Base-by-base conservation (phyloP, 1,284 basidiomycete species). In the Leccinum pachyderme region DNA sequence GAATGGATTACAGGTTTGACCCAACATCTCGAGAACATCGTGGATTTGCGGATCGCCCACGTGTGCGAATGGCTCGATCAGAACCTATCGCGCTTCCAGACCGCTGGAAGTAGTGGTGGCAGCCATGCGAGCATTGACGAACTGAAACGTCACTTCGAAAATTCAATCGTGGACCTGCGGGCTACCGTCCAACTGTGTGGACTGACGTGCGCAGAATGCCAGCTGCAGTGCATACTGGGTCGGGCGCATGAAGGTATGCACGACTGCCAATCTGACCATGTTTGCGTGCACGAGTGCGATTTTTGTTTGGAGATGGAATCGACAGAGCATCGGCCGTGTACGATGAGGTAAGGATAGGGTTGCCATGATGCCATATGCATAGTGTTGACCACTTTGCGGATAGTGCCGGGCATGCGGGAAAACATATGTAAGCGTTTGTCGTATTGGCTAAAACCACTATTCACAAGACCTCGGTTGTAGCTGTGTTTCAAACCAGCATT, bases 401-500 rank as follows among this genome's bases (percentile, higher is more conserved):
- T 53, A 85, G 83, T 13, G 83, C 81, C 12, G 82, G 84, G 0
- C 83, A 86, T 56, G 64, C 75, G 8, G 80, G 81, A 15, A 69
- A 66, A 7, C 83, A 85, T 58, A 74, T 82, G 81, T 82, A 47
- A 2, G 65, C 49, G 73, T 57, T 45, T 9, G 18, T 24, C 48
- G 3, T 7, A 15, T 25, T 44, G 1, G 1, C 2, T 8, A 13
- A 24, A 7, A 25, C 2, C 8, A 5, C 15, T 33, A 6, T 33
- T 15, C 13, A 48, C 9, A 15, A 12, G 27, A 49, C 12, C 25
- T 39, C 12, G 32, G 27, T 49, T 12, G 5, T 49, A 84, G 82
- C 55, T 84, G 83, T 57, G 66, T 74, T 28, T 68, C 77, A 1
- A 74, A 71, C 18, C 65, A 70, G 18, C 83, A 84, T 69, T 62